phyloP scores from a whole-genome alignment of 768 basidiomycete genomes.

The Lentinula aciculospora region DNA sequence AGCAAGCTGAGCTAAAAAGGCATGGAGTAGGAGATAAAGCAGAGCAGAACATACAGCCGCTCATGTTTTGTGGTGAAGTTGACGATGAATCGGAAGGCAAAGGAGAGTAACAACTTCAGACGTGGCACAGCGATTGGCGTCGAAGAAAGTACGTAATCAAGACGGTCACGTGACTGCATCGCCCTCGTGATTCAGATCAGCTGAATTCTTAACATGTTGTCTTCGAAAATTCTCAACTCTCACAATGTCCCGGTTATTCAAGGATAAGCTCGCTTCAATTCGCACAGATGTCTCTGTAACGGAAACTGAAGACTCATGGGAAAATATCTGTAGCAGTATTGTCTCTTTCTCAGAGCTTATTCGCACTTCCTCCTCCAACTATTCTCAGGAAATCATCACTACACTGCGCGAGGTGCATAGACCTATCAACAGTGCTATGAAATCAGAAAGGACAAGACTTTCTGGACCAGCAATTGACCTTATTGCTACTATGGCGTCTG shows the following conservation, averaged over 20 bases:
- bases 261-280: background rate
- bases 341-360: conserved; percentile 39
- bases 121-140: background rate
- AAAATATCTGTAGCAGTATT: conserved; percentile 51
- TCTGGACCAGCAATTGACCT: conserved; percentile 65
- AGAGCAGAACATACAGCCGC: conserved; percentile 58
- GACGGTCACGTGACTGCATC: background rate
- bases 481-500: conserved; percentile 44
- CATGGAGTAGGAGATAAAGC: background rate
- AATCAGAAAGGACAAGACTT: conserved; percentile 69
- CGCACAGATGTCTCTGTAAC: conserved; percentile 28
- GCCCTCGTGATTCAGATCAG: no score
- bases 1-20: background rate
- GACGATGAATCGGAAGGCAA: conserved; percentile 12
- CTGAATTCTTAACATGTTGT: no score
- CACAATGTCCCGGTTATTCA: background rate
- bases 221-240: background rate
- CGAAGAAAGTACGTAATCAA: background rate
- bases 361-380: conserved; percentile 47
- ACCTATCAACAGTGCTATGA: conserved; percentile 52
- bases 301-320: conserved; percentile 83
- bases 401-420: conserved; percentile 47
- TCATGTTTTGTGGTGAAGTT: conserved; percentile 48
- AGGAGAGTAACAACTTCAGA: background rate
- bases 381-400: conserved; percentile 43